Evolutionary conservation across 768 basidiomycete genomes (phyloP).

Genomic region (Tubosaeta brunneosetosa): DNA sequence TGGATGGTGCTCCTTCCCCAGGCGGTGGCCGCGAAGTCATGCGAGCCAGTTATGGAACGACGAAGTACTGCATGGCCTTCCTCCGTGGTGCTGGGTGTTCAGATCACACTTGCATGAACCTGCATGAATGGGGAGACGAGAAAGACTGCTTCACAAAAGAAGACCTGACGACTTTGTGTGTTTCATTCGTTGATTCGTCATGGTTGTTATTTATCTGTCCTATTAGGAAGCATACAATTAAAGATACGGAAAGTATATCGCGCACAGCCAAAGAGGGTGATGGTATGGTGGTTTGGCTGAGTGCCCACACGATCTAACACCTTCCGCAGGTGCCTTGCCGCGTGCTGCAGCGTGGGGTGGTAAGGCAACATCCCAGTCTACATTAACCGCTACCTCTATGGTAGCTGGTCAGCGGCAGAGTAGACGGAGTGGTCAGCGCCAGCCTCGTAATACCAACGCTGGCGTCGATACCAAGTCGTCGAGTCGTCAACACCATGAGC

Average conservation of each 20-base stretch:
- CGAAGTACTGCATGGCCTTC: conserved; percentile 96
- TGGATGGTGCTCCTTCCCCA: conserved; percentile 91
- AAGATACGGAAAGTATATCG: conserved; percentile 73
- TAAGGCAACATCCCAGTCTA: conserved; percentile 29
- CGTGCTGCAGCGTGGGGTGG: conserved; percentile 63
- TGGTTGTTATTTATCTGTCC: conserved; percentile 1
- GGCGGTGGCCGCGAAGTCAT: conserved; percentile 84
- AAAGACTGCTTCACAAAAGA: conserved; percentile 97
- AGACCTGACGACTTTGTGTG: conserved; percentile 86
- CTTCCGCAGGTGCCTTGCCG: conserved; percentile 47
- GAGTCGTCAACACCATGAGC: conserved; percentile 39
- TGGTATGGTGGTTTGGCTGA: conserved; percentile 31
- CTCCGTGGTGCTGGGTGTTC: conserved; percentile 80
- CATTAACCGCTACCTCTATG: conserved; percentile 15
- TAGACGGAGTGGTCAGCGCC: conserved; percentile 47
- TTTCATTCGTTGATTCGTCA: conserved; percentile 15
- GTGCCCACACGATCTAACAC: conserved; percentile 5
- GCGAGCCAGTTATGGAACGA: conserved; percentile 93
- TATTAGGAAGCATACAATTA: conserved; percentile 85
- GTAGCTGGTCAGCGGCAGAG: conserved; percentile 33
- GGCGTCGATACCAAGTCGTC: conserved; percentile 33
- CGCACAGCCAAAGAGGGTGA: conserved; percentile 58
- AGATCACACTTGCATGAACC: conserved; percentile 87
- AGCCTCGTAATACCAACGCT: conserved; percentile 38
- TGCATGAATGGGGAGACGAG: conserved; percentile 99